Percentiles rank a stretch among this genome's conserved stretches.
Conservation (phyloP, 2,329 filamentous ascomycete species). For the Claviceps sp. region DNA sequence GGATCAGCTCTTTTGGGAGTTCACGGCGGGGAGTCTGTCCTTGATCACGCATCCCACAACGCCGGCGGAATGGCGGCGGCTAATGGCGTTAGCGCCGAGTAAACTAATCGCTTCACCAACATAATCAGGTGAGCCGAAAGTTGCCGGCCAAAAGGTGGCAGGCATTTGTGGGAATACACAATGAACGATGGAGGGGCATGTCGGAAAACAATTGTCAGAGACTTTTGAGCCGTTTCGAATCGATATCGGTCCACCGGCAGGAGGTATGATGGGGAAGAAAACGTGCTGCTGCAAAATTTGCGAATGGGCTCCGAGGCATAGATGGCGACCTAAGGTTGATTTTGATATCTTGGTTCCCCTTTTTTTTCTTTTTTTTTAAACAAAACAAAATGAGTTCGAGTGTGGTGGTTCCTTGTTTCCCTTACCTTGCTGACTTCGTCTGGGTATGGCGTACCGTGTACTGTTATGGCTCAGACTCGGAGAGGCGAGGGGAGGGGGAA, state of each 20-base stretch:
- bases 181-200: not conserved
- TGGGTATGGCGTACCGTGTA: not conserved
- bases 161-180: not conserved
- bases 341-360: not conserved
- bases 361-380: not conserved
- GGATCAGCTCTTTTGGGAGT: slow-evolving; percentile 4
- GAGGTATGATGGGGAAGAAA: not conserved
- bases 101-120: not conserved
- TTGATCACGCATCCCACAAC: not conserved
- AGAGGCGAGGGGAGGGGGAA: too few species aligned
- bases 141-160: not conserved
- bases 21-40: not conserved
- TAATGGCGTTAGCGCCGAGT: slow-evolving; percentile 5
- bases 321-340: not conserved
- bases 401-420: not conserved
- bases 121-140: not conserved
- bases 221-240: not conserved
- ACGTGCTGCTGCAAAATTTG: not conserved
- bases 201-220: not conserved
- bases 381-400: too few species aligned
- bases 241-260: not conserved
- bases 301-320: not conserved
- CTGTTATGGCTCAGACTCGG: not conserved
- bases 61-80: slow-evolving; percentile 7
- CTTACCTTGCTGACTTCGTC: not conserved